Conservation (phyloP, 2,329 filamentous ascomycete species). For the Hawksworthiomyces lignivorus region DNA sequence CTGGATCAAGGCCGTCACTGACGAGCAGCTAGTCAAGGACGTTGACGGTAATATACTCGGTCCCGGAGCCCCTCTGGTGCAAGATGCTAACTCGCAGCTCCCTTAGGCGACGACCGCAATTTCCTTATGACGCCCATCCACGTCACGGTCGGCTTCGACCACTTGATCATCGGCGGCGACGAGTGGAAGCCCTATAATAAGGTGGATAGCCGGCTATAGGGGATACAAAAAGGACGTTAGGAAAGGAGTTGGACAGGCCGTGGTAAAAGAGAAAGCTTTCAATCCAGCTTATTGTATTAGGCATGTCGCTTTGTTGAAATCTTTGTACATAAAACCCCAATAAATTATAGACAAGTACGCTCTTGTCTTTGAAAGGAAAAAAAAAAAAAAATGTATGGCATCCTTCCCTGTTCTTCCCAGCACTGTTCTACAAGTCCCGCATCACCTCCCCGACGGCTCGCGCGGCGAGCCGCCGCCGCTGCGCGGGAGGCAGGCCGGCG, state of each 20-base stretch:
- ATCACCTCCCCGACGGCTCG: constrained; percentile 58
- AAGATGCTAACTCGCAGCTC: too few relatives aligned
- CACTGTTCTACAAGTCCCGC: constrained; percentile 40
- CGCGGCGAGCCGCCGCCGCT: constrained; percentile 53
- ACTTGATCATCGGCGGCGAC: constrained; percentile 6
- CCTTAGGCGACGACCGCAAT: constrained; percentile 7
- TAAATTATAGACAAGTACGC: too few relatives aligned
- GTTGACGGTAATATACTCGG: too few relatives aligned
- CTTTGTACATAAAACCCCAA: too few relatives aligned
- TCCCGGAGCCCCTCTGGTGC: too few relatives aligned
- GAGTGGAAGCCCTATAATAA: constrained; percentile 2
- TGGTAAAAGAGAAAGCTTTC: constrained; percentile 3
- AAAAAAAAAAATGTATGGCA: too few relatives aligned
- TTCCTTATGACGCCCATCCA: constrained; percentile 10
- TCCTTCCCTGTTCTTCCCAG: neutral
- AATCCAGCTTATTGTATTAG: too few relatives aligned
- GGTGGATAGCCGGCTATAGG: neutral
- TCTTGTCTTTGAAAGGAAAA: too few relatives aligned
- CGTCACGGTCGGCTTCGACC: constrained; percentile 13
- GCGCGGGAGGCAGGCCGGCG: constrained; percentile 50
- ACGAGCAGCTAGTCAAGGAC: constrained; percentile 5
- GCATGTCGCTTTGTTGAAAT: too few relatives aligned
- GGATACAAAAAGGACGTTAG: too few relatives aligned
- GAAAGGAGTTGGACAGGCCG: too few relatives aligned
- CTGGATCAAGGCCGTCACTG: constrained; percentile 5